A percentile compares a stretch with the other conserved stretches of the same genome.
These are phyloP conservation scores for Pholiota conissans DNA, from an alignment of 768 basidiomycete species.

Conservation along the genomic window DNA sequence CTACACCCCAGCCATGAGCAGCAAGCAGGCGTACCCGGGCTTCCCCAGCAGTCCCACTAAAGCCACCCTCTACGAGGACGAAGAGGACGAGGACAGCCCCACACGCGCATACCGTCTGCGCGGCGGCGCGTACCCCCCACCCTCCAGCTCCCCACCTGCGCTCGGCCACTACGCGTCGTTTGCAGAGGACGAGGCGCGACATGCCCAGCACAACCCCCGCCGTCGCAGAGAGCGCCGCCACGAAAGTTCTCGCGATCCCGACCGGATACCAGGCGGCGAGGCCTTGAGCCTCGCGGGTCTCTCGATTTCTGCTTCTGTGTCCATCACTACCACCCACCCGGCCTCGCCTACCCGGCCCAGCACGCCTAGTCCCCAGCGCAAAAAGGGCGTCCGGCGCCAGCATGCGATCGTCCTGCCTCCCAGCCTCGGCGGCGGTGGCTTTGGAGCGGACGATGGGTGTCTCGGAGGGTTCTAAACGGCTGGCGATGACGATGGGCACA, in stretches of 20 bases:
- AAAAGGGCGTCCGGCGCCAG: constrained; percentile 17
- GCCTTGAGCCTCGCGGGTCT: constrained; percentile 5
- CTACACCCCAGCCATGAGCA: not conserved
- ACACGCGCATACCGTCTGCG: not conserved
- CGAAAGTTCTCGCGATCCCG: constrained; percentile 34
- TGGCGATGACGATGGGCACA: too few species aligned
- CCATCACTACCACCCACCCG: too few species aligned
- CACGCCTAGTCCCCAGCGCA: constrained; percentile 5
- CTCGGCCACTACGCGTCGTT: constrained; percentile 10
- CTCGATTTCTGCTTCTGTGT: not conserved
- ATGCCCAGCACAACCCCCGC: constrained; percentile 23
- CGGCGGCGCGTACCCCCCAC: not conserved
- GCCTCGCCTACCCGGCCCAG: too few species aligned
- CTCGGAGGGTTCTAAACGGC: constrained; percentile 40
- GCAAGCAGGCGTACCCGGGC: constrained; percentile 29
- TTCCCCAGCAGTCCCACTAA: constrained; percentile 14
- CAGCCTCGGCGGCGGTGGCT: constrained; percentile 11
- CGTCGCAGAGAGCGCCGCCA: constrained; percentile 30
- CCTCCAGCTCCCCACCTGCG: constrained; percentile 4
- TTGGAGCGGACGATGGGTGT: constrained; percentile 39
- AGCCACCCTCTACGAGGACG: constrained; percentile 8
- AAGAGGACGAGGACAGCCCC: not conserved
- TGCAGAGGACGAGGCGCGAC: constrained; percentile 12
- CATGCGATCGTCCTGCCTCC: constrained; percentile 14
- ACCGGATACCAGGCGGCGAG: constrained; percentile 37